phyloP scores from a whole-genome alignment of 2,329 filamentous ascomycete species.

The Rhytidhysteron rufulum region DNA sequence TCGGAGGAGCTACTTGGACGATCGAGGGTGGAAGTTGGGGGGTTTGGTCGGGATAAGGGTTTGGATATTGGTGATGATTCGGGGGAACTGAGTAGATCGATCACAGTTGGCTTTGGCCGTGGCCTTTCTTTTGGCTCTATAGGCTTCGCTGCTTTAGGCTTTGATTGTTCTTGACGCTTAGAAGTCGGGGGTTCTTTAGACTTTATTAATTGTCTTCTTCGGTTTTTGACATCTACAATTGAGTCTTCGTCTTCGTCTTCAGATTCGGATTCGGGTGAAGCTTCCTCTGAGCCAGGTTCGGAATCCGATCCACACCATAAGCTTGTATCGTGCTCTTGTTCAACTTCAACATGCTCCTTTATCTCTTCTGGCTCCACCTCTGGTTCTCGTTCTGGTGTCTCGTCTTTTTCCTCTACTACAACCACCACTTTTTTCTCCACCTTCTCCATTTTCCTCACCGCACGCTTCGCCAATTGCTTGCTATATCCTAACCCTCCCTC shows the following conservation, averaged over 20 bases:
- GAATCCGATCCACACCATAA: background rate
- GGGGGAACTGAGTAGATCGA: conserved; percentile 29
- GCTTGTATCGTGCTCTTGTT: no score
- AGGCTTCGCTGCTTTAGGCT: background rate
- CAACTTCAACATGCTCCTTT: no score
- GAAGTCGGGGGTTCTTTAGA: conserved; percentile 9
- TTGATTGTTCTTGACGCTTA: conserved; percentile 2
- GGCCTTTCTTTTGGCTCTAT: conserved; percentile 2
- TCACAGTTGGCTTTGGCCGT: conserved; percentile 21
- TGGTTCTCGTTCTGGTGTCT: background rate
- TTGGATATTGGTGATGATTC: conserved; percentile 2
- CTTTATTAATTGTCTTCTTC: conserved; percentile 11
- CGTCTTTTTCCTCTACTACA: background rate
- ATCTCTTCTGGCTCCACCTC: conserved; percentile 8
- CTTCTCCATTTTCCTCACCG: conserved; percentile 16
- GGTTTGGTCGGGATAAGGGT: conserved; percentile 10
- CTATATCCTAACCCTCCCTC: conserved; percentile 11
- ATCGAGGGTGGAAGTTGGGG: conserved; percentile 20
- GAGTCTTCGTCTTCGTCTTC: conserved; percentile 24
- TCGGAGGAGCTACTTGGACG: conserved; percentile 28
- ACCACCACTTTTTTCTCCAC: conserved; percentile 5
- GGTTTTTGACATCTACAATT: conserved; percentile 15
- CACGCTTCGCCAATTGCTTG: conserved; percentile 25
- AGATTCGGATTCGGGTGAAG: no score
- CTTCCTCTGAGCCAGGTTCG: no score